Evolutionary conservation across 2,329 filamentous ascomycete species (phyloP).

Genomic region (Sporothrix euskadiensis): DNA sequence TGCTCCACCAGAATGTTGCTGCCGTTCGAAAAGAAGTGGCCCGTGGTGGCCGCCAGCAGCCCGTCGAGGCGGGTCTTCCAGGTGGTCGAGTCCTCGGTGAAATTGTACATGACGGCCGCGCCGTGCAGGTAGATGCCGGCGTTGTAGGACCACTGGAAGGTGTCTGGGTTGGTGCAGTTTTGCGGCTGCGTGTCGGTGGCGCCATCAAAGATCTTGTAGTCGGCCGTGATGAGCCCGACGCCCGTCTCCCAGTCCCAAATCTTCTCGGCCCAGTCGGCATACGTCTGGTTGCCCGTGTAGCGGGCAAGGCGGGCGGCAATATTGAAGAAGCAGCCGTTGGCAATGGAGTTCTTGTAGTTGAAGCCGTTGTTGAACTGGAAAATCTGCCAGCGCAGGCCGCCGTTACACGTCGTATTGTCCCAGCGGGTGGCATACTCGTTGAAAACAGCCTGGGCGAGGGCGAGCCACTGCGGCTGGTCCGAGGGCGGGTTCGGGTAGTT

Average conservation of each 20-base stretch:
- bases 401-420: conserved; percentile 65
- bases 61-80: conserved; percentile 63
- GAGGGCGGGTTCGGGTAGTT: conserved; percentile 68
- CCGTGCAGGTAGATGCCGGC: conserved; percentile 65
- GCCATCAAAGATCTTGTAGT: conserved; percentile 61
- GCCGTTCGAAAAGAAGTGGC: conserved; percentile 60
- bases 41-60: conserved; percentile 52
- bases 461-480: conserved; percentile 71
- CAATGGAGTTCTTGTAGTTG: conserved; percentile 68
- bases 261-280: conserved; percentile 71
- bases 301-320: conserved; percentile 69
- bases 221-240: conserved; percentile 57
- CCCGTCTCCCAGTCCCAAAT: conserved; percentile 65
- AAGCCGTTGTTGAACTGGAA: conserved; percentile 73
- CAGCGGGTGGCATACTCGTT: conserved; percentile 73
- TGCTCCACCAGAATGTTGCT: conserved; percentile 62
- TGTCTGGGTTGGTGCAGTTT: conserved; percentile 55
- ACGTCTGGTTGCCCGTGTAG: conserved; percentile 78
- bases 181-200: conserved; percentile 45
- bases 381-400: conserved; percentile 84
- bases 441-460: conserved; percentile 75
- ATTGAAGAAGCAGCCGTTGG: conserved; percentile 71
- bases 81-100: conserved; percentile 51
- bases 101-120: conserved; percentile 61
- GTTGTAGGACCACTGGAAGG: conserved; percentile 69